Base-by-base conservation (phyloP, 495 filamentous ascomycete species). In the Pyrenula massariospora region DNA sequence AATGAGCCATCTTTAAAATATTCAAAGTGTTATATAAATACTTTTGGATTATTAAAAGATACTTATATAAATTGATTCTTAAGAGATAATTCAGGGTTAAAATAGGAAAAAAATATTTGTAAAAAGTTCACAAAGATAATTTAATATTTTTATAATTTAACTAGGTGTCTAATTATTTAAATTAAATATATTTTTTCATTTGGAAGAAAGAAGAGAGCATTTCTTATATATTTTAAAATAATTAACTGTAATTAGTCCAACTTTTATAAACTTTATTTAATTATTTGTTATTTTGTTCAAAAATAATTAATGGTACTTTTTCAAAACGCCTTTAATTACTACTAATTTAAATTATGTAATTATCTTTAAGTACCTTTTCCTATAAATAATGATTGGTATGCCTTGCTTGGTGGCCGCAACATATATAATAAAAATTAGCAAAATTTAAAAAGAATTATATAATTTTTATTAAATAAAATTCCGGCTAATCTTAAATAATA, bases 401-500 rank as follows among this genome's bases (percentile, higher is more conserved):
- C 19, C 22, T 20, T 10, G 10, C 8, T 20, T 19, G 8, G 5
- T 8, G n/a, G n/a, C n/a, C n/a, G 8, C 8, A 21, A 52, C 8
- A 52, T 24, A 10, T 52, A 8, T 20, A 10, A 52, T 52, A 52
- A 20, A 52, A 52, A 20, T 52, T 52, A 20, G 8, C 8, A 20
- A 52, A 52, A 8, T 19, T 20, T 21, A 52, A 24, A 52, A 52
- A 52, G 8, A 52, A 52, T 24, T 52, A 52, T 10, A 52, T 20
- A 20, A 8, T 20, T 52, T 24, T 10, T 10, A 20, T 20, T 20
- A 52, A 21, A 8, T 8, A 8, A 52, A 20, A 19, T 21, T 5
- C 10, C 20, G 8, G 19, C 52, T 59, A 54, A 20, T 54, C 25
- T 20, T 31, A 54, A 12, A 58, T 59, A 56, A 56, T 36, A 8